phyloP scores from a whole-genome alignment of 2,329 filamentous ascomycete genomes.

The Colletotrichum musae region DNA sequence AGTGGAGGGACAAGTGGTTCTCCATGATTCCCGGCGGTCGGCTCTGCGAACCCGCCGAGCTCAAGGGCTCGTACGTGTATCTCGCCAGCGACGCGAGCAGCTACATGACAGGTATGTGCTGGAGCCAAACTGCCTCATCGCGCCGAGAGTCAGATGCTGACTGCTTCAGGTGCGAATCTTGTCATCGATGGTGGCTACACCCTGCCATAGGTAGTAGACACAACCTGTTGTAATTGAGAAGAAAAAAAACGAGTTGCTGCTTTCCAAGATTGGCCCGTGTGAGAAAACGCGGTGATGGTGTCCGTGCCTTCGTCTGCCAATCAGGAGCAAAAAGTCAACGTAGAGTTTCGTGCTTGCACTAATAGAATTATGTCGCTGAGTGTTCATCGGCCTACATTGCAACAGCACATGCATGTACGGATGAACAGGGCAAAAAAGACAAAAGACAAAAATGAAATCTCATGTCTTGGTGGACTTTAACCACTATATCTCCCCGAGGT shows the following conservation, averaged over 20 bases:
- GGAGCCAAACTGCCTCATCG: neutral
- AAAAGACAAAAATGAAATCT: neutral
- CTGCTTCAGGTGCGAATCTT: slow-evolving; percentile 54
- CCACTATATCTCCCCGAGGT: slow-evolving; percentile 33
- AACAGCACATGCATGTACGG: no score
- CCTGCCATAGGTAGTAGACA: slow-evolving; percentile 58
- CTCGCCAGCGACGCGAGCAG: slow-evolving; percentile 56
- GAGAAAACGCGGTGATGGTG: neutral
- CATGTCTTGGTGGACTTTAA: neutral
- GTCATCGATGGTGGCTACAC: slow-evolving; percentile 70
- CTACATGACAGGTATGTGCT: slow-evolving; percentile 54
- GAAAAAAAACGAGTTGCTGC: no score
- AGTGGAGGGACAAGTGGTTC: slow-evolving; percentile 62
- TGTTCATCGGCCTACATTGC: no score
- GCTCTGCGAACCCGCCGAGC: slow-evolving; percentile 38
- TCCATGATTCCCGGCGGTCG: slow-evolving; percentile 36
- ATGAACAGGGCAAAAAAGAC: neutral
- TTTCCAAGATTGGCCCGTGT: no score
- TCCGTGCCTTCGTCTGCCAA: no score
- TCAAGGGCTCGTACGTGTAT: slow-evolving; percentile 72
- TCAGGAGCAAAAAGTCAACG: neutral
- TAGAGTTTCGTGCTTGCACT: no score
- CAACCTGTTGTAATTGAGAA: neutral
- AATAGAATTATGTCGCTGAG: no score
- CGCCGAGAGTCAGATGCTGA: neutral